Evolutionary conservation across 306 rosid species (phyloP).

Genomic region (Spatholobus suberectus): DNA sequence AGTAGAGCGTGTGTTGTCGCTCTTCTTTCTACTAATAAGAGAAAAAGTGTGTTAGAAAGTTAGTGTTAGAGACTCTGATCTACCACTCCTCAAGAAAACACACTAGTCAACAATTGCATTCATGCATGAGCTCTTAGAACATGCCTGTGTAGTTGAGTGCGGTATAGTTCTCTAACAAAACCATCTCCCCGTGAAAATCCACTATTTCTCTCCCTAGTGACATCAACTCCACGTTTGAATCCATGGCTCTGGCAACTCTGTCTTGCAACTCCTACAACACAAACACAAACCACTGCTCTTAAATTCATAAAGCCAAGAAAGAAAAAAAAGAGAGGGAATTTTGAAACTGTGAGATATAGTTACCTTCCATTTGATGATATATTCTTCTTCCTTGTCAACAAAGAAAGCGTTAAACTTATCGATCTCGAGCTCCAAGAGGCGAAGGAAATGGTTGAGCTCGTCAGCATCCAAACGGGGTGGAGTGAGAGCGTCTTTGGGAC

Average conservation of each 20-base stretch:
- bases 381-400: conserved; percentile 73
- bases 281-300: conserved; percentile 5
- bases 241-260: conserved; percentile 58
- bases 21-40: background rate
- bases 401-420: conserved; percentile 78
- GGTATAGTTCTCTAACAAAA: conserved; percentile 86
- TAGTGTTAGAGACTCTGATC: background rate
- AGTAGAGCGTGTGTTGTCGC: no score
- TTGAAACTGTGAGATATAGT: background rate
- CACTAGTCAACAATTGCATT: background rate
- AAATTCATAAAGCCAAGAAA: background rate
- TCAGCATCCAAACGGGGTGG: conserved; percentile 41
- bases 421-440: conserved; percentile 67
- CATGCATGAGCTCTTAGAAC: background rate
- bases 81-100: background rate
- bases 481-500: conserved; percentile 50
- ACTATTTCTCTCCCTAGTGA: conserved; percentile 74
- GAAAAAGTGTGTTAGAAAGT: background rate
- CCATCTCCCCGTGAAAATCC: conserved; percentile 96
- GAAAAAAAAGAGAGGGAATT: background rate
- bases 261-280: conserved; percentile 75
- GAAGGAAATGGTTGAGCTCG: conserved; percentile 52
- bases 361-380: conserved; percentile 77
- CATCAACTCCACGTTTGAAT: conserved; percentile 66
- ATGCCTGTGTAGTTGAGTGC: conserved; percentile 83